Conservation (phyloP, 2,329 filamentous ascomycete genomes). For the Fusarium udum region DNA sequence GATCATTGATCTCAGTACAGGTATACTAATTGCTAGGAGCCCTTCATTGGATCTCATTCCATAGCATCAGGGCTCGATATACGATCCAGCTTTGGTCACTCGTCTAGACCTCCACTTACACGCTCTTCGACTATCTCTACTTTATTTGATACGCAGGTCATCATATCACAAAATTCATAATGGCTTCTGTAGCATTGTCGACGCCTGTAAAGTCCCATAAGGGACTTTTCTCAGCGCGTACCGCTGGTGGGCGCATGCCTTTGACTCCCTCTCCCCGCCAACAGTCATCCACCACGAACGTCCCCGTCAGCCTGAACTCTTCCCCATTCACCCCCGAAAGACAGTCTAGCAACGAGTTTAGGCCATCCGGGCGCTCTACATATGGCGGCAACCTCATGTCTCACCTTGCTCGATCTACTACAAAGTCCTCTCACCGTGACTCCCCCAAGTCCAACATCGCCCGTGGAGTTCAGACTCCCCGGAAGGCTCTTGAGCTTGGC, state of each 20-base stretch:
- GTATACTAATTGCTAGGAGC: constrained; percentile 64
- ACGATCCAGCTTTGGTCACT: constrained; percentile 58
- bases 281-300: constrained; percentile 61
- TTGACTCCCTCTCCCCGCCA: constrained; percentile 90
- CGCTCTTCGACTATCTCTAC: constrained; percentile 11
- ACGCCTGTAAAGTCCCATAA: constrained; percentile 96
- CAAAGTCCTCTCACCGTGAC: constrained; percentile 76
- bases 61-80: constrained; percentile 52
- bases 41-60: constrained; percentile 66
- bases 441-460: constrained; percentile 98
- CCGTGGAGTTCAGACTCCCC: constrained; percentile 76
- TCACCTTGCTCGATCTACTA: constrained; percentile 76
- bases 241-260: constrained; percentile 93
- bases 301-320: constrained; percentile 64
- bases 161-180: constrained; percentile 57
- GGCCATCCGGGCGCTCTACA: constrained; percentile 73
- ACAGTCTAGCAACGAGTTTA: constrained; percentile 60
- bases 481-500: constrained; percentile 84
- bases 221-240: constrained; percentile 90
- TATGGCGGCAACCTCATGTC: constrained; percentile 83
- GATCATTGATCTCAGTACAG: constrained; percentile 54
- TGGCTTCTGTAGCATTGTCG: constrained; percentile 84
- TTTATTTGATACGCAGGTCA: constrained; percentile 17
- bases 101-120: constrained; percentile 49
- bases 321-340: constrained; percentile 83